Evolutionary conservation across 1,284 basidiomycete genomes (phyloP).

Genomic region (Rugosomyces carneus): DNA sequence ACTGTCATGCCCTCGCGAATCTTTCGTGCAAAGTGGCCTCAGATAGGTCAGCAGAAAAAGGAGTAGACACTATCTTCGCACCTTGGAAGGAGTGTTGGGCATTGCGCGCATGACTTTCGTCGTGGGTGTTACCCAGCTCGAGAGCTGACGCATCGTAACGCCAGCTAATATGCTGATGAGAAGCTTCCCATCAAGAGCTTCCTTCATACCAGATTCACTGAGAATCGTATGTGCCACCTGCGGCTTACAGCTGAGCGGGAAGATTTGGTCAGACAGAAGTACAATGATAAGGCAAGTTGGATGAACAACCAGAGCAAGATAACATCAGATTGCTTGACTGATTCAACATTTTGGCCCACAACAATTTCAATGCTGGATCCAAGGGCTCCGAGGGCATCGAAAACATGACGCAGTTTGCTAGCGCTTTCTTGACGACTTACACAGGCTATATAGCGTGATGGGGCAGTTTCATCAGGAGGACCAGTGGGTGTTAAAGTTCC

Average conservation of each 20-base stretch:
- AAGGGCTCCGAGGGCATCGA: conserved; percentile 50
- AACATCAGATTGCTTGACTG: conserved; percentile 76
- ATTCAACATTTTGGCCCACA: conserved; percentile 65
- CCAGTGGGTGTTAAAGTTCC: conserved; percentile 75
- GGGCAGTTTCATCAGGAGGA: conserved; percentile 60
- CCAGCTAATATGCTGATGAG: conserved; percentile 97
- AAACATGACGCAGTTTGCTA: conserved; percentile 61
- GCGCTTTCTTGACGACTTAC: conserved; percentile 80
- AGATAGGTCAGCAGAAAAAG: background rate
- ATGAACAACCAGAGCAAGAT: conserved; percentile 76
- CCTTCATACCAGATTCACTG: conserved; percentile 72
- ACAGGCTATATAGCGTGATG: conserved; percentile 84
- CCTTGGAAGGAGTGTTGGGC: conserved; percentile 98
- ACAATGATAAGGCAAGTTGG: background rate
- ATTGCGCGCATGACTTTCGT: conserved; percentile 92
- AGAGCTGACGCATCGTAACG: conserved; percentile 82
- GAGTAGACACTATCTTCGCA: conserved; percentile 17
- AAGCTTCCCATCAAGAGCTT: conserved; percentile 86
- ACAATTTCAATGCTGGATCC: conserved; percentile 67
- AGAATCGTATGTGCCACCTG: conserved; percentile 81
- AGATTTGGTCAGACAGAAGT: conserved; percentile 4
- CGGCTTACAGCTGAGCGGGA: conserved; percentile 78
- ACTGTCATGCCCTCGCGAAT: conserved; percentile 98
- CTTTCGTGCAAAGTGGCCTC: conserved; percentile 34
- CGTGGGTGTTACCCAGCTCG: conserved; percentile 65